A percentile compares a stretch with the other conserved stretches of the same genome.
These are phyloP conservation scores for Neckera pumila DNA, from an alignment of 225 moss, liverwort and hornwort species.

Conservation along the genomic window DNA sequence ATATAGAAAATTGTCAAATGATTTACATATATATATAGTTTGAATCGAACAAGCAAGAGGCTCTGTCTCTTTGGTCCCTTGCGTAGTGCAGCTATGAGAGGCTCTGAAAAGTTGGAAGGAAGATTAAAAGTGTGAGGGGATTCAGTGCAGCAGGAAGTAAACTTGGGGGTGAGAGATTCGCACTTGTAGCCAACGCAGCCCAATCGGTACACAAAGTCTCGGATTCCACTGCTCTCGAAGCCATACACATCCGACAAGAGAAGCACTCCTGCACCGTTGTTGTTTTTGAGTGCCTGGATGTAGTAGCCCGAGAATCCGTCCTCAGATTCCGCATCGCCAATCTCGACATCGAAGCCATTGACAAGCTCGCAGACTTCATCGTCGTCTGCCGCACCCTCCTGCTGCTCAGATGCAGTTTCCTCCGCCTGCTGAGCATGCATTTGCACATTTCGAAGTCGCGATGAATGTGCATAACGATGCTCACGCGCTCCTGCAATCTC, in stretches of 20 bases:
- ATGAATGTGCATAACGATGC: neutral
- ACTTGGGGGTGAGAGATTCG: neutral
- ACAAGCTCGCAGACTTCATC: conserved; percentile 90
- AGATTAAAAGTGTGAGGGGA: neutral
- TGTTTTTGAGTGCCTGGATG: conserved; percentile 84
- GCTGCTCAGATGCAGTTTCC: conserved; percentile 13
- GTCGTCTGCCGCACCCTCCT: conserved; percentile 11
- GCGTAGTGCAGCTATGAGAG: neutral
- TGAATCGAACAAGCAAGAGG: neutral
- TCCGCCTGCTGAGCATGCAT: conserved; percentile 19
- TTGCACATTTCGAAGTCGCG: neutral
- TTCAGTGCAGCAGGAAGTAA: neutral
- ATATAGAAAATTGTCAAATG: neutral
- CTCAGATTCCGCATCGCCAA: conserved; percentile 40
- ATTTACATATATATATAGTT: neutral
- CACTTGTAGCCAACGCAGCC: conserved; percentile 98
- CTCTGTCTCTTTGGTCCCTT: neutral
- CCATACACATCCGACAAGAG: conserved; percentile 62
- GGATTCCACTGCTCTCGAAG: conserved; percentile 54
- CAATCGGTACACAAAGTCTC: conserved; percentile 71
- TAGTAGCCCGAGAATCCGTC: conserved; percentile 52
- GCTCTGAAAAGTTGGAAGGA: neutral
- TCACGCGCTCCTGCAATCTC: conserved; percentile 18
- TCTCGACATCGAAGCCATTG: conserved; percentile 61
- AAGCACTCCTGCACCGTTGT: conserved; percentile 72